phyloP scores from a whole-genome alignment of 140 eudicot genomes.

The Stevia rebaudiana region DNA sequence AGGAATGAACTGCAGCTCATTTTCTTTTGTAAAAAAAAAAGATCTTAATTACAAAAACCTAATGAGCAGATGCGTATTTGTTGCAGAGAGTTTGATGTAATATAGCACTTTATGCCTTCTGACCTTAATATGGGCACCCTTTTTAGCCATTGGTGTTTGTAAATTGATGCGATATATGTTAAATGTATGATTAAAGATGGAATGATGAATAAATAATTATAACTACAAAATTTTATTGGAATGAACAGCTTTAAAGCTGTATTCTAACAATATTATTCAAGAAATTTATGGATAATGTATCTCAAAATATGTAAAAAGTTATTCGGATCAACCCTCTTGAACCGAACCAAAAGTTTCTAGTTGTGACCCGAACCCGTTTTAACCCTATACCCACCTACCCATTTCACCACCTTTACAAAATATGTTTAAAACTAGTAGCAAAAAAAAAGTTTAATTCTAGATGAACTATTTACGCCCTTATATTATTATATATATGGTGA shows the following conservation, averaged over 20 bases:
- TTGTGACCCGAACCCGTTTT: background rate
- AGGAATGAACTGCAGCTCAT: too few species aligned
- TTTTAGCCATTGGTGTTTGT: background rate
- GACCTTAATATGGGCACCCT: background rate
- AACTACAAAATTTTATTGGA: background rate
- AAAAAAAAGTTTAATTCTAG: background rate
- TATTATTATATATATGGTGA: background rate
- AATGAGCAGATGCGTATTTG: too few species aligned
- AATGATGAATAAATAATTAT: too few species aligned
- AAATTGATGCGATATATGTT: background rate
- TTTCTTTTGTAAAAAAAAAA: too few species aligned
- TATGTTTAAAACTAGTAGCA: slow-evolving; percentile 3
- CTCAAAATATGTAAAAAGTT: background rate
- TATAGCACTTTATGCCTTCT: too few species aligned
- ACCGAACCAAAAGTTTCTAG: background rate
- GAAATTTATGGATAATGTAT: background rate
- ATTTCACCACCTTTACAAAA: background rate
- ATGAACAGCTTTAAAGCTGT: background rate
- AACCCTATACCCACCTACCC: background rate
- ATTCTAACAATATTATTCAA: background rate
- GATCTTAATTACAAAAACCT: too few species aligned
- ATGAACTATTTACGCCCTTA: slow-evolving; percentile 2
- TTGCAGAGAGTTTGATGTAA: too few species aligned
- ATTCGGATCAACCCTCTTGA: background rate
- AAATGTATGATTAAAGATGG: background rate